Conservation (phyloP, 441 rosid species). For the Euphorbia corollata region DNA sequence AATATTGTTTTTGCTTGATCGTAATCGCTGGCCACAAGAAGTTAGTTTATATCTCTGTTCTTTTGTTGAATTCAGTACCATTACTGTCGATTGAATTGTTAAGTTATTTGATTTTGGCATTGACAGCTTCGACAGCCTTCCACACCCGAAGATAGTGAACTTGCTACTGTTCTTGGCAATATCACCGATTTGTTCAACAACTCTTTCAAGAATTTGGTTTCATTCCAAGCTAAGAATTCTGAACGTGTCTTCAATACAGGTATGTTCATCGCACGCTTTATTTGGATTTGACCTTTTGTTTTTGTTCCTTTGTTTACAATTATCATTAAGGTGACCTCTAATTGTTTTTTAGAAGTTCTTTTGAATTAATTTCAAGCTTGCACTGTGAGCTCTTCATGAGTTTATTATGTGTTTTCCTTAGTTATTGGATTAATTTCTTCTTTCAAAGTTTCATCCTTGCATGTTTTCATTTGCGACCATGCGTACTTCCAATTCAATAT, state of each 20-base stretch:
- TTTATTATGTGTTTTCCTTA: not conserved
- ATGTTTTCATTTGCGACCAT: no score
- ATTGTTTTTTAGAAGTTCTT: not conserved
- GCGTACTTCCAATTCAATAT: no score
- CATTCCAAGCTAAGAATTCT: slow-evolving; percentile 73
- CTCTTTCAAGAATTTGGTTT: slow-evolving; percentile 38
- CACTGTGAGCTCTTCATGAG: not conserved
- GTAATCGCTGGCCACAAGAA: slow-evolving; percentile 56
- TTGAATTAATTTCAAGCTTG: not conserved
- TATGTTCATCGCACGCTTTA: slow-evolving; percentile 18
- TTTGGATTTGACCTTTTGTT: not conserved
- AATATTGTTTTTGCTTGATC: slow-evolving; percentile 59
- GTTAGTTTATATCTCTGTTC: slow-evolving; percentile 27
- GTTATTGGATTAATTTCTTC: not conserved
- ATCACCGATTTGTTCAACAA: slow-evolving; percentile 37
- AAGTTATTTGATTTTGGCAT: not conserved
- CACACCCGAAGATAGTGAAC: slow-evolving; percentile 42
- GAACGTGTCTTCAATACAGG: slow-evolving; percentile 84
- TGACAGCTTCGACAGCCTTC: slow-evolving; percentile 64
- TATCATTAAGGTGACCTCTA: no score
- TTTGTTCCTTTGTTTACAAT: no score
- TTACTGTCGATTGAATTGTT: not conserved
- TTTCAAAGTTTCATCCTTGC: not conserved
- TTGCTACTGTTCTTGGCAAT: slow-evolving; percentile 31
- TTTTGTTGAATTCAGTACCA: not conserved